Base-by-base conservation (phyloP, 768 basidiomycete genomes). In the Calocybe indica region DNA sequence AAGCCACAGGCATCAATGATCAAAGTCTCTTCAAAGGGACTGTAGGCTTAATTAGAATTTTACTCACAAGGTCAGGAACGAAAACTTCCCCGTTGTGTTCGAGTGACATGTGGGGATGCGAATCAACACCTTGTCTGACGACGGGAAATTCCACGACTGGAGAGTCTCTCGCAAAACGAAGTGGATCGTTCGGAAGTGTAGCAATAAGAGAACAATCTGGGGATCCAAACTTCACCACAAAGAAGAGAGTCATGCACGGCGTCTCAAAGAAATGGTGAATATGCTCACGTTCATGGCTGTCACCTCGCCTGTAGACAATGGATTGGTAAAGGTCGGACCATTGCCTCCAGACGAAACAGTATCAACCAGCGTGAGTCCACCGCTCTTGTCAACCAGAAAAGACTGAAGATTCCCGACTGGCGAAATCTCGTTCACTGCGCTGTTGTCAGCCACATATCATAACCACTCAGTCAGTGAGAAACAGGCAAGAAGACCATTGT, bases 91-190 rank as follows among this genome's bases (percentile, higher is more conserved):
- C 57, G 5, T 68, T 67, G 55, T 79, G 67, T 62, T 83, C 72
- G 30, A 82, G 61, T 0, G 75, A 70, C 82, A 83, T 82, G 58
- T 87, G 85, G 8, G 85, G 84, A 59, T 84, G 76, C 1, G 83
- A 81, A 9, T 31, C 42, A 10, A 33, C 42, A 15, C 61, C 61
- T 5, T 61, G 64, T 1, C 60, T 64, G 8, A 73, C 66, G 0
- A 68, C 64, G 11, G 79, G 74, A 61, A 83, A 82, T 1, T 70
- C 63, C 57, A 78, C 72, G 1, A 71, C 56, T 2, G 67, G 60
- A 8, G 69, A 67, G n/a, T 60, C 57, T 37, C 45, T 60, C 40
- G 60, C 46, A 52, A 73, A 73, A 37, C 55, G 61, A 13, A 68
- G 52, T 1, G 65, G 64, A 50, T 78, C 70, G 11, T 51, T 51